Evolutionary conservation across 768 basidiomycete genomes (phyloP).

Genomic region (Porpolomopsis calyptriformis): DNA sequence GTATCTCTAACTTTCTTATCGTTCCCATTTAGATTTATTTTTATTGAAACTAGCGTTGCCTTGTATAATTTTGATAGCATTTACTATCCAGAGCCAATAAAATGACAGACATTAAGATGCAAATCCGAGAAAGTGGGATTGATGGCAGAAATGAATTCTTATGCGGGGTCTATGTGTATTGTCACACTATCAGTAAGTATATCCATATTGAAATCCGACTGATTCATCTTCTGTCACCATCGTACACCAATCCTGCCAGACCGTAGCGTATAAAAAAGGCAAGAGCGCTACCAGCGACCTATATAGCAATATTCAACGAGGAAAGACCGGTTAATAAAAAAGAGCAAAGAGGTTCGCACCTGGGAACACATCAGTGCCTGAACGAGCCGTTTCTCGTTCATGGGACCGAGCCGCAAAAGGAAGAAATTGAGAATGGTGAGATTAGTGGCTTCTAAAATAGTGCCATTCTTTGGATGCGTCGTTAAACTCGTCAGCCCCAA

Average conservation of each 20-base stretch:
- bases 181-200: too few species aligned
- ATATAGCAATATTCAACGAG: slow-evolving; percentile 3
- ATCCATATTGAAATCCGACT: too few species aligned
- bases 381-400: slow-evolving; percentile 76
- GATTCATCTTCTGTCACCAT: slow-evolving; percentile 78
- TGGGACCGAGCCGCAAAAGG: slow-evolving; percentile 69
- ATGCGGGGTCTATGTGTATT: too few species aligned
- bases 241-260: slow-evolving; percentile 80
- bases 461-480: slow-evolving; percentile 39
- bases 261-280: slow-evolving; percentile 89
- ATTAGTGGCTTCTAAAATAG: slow-evolving; percentile 69
- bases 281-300: slow-evolving; percentile 65
- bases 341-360: slow-evolving; percentile 27
- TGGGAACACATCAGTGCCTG: slow-evolving; percentile 65
- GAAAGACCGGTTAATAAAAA: slow-evolving; percentile 4
- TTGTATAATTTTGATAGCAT: too few species aligned
- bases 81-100: too few species aligned
- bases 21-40: too few species aligned
- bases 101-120: too few species aligned
- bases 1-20: too few species aligned
- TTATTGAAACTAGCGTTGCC: too few species aligned
- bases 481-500: slow-evolving; percentile 62
- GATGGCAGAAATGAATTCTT: too few species aligned
- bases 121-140: too few species aligned
- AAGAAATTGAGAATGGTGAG: slow-evolving; percentile 86